Percentiles rank a stretch among this genome's conserved stretches.
Evolutionary conservation across 73 alveolate genomes (phyloP).

Genomic region (Tetrahymena malaccensis): DNA sequence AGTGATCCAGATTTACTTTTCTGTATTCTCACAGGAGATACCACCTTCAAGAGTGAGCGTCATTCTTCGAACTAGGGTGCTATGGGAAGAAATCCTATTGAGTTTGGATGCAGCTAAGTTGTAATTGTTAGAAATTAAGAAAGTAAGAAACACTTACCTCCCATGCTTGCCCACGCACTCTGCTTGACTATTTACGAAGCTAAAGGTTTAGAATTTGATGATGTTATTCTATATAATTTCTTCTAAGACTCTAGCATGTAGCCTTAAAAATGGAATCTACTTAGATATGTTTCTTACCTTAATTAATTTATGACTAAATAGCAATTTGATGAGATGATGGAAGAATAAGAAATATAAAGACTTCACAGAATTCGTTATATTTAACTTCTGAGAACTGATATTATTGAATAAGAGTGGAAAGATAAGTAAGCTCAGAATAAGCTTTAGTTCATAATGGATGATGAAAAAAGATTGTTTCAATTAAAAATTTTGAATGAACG

Average conservation of each 20-base stretch:
- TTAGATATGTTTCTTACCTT: slow-evolving; percentile 15
- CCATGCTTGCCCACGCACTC: slow-evolving; percentile 42
- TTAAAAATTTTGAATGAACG: not conserved
- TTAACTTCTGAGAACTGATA: not conserved
- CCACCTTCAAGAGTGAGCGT: not conserved
- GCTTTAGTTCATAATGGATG: not conserved
- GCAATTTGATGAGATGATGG: slow-evolving; percentile 9
- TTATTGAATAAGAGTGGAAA: slow-evolving; percentile 9
- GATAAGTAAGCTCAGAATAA: slow-evolving; percentile 18
- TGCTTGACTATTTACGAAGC: slow-evolving; percentile 72
- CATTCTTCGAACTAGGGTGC: not conserved
- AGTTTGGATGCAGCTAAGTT: slow-evolving; percentile 72
- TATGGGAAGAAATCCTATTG: slow-evolving; percentile 1
- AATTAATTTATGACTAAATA: not conserved
- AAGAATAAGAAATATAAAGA: slow-evolving; percentile 1
- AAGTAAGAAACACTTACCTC: slow-evolving; percentile 49
- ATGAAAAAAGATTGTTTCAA: not conserved
- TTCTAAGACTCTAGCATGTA: slow-evolving; percentile 49
- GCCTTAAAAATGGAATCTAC: slow-evolving; percentile 49
- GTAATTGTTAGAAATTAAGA: slow-evolving; percentile 65
- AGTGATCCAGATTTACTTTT: not conserved
- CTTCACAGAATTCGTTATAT: not conserved
- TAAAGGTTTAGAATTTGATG: slow-evolving; percentile 69
- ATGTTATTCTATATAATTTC: slow-evolving; percentile 63
- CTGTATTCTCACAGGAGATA: not conserved